Base-by-base conservation (phyloP, 2,329 filamentous ascomycete genomes). In the Cercospora sp. region DNA sequence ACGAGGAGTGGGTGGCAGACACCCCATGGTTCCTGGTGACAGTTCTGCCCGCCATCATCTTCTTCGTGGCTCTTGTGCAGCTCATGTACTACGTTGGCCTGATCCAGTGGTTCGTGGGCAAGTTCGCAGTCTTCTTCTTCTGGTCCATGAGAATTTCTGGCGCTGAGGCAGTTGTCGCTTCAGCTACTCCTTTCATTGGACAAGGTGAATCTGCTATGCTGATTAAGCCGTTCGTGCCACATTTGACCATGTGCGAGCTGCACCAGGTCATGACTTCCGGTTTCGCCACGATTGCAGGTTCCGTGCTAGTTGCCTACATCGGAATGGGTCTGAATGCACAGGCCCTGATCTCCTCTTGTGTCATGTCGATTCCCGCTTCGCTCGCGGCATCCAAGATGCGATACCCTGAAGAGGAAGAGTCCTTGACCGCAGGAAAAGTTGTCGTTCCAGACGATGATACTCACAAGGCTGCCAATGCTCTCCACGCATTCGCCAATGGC, bases 121-220 rank as follows among this genome's bases (percentile, higher is more conserved):
- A 97, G 80, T 92, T 95, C 74, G 93, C 94, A 68, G 86, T 87
- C 62, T 93, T 97, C 81, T 96, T 97, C 86, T 96, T 94, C 87
- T 96, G 92, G 91, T 86, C 85, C 55, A 90, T 97, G 80, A 87
- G 88, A 62, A 92, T 97, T 5, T 96, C 93, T 4, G 94, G 94
- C 69, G 92, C 92, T 57, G 94, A 97, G 80, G 93, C 94, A n/a
- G 91, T 97, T 60, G 94, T 97, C 67, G 94, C 94, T 36, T 91
- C 94, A 36, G 93, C 94, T 9, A 96, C 93, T 0, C 94, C 94
- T 8, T 97, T 97, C 81, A 95, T 97, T 76, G 94, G 94, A 8
- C 93, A 96, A 82, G 93, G 94, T 76, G 94, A 97, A 84, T 95
- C 91, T 26, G 93, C 92, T 68, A 96, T 97, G 91, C 83, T 97